Base-by-base conservation (phyloP, 2,329 filamentous ascomycete species). In the Clonostachys solani region DNA sequence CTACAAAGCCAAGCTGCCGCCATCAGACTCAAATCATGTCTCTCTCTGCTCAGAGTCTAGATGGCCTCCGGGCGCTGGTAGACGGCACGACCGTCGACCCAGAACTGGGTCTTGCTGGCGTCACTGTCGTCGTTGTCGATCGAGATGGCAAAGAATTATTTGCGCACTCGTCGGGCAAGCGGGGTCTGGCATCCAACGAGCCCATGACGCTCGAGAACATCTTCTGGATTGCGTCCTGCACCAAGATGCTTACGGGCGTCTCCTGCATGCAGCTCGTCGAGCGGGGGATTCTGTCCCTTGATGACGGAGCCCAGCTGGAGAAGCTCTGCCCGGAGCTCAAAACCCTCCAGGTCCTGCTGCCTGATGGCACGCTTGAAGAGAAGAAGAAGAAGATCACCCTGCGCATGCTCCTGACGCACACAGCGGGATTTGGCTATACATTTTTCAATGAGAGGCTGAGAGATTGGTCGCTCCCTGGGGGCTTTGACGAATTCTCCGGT, bases 171-270 rank as follows among this genome's bases (percentile, higher is more conserved):
- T 62, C 73, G 0, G 79, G 78, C 1, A 72, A 67, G 16, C 63
- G 69, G 4, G 78, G 77, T 0, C 42, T 68, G 6, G 61, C 44
- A 0, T 64, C 65, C 3, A 53, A 65, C 1, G 72, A 80, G 42
- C 66, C 73, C 5, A 81, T 87, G 76, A 74, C 73, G 0, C 62
- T 81, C 0, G 81, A 87, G 37, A 80, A 69, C 9, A 65, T 81
- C 1, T 87, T 84, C 56, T 81, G 74, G 75, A 66, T 82, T 6
- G 78, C 78, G 0, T 80, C 76, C 0, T 80, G 78, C n/a, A 81
- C 79, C 15, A 83, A 83, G 60, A 67, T 80, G 65, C 61, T 82
- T 10, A 64, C 69, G 0, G 75, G 68, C 0, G 60, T 81, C 13
- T 75, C 76, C 1, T 71, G 66, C 42, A 79, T 83, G 74, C 78